Evolutionary conservation across 2,329 filamentous ascomycete species (phyloP).

Genomic region (Bipolaris gigantea): DNA sequence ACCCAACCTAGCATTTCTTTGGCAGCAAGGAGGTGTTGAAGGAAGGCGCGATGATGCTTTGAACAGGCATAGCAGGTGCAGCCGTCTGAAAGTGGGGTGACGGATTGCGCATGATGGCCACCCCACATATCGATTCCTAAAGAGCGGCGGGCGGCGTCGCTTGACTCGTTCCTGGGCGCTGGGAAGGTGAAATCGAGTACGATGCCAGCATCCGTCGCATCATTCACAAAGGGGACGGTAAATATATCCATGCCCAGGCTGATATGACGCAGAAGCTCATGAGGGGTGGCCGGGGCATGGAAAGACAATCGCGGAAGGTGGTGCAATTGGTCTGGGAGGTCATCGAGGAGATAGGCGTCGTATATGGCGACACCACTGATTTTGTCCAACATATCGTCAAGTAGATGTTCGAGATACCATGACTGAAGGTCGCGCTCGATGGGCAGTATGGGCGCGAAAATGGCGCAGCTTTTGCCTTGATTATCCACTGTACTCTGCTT

Average conservation of each 20-base stretch:
- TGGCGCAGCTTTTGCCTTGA: constrained; percentile 34
- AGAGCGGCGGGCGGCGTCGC: constrained; percentile 23
- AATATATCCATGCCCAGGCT: constrained; percentile 78
- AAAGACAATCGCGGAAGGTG: constrained; percentile 74
- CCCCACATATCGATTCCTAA: constrained; percentile 82
- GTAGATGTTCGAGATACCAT: constrained; percentile 75
- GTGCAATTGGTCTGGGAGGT: constrained; percentile 64
- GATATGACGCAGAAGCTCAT: constrained; percentile 75
- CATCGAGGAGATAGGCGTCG: constrained; percentile 68
- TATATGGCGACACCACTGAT: constrained; percentile 75
- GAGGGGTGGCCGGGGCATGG: constrained; percentile 69
- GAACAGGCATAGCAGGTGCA: constrained; percentile 85
- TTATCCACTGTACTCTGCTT: constrained; percentile 40
- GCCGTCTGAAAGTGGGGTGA: constrained; percentile 61
- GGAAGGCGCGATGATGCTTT: constrained; percentile 80
- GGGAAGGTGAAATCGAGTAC: constrained; percentile 80
- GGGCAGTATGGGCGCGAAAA: constrained; percentile 70
- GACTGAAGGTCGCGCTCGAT: constrained; percentile 74
- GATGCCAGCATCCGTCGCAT: constrained; percentile 79
- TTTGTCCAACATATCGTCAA: constrained; percentile 60
- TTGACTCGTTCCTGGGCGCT: constrained; percentile 25
- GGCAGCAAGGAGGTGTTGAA: constrained; percentile 83
- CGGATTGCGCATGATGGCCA: constrained; percentile 59
- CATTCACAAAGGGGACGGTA: constrained; percentile 73
- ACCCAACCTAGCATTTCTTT: constrained; percentile 98